These are phyloP conservation scores for Kalmusia sp. DNA, from an alignment of 2,329 filamentous ascomycete species.

Conservation along the genomic window DNA sequence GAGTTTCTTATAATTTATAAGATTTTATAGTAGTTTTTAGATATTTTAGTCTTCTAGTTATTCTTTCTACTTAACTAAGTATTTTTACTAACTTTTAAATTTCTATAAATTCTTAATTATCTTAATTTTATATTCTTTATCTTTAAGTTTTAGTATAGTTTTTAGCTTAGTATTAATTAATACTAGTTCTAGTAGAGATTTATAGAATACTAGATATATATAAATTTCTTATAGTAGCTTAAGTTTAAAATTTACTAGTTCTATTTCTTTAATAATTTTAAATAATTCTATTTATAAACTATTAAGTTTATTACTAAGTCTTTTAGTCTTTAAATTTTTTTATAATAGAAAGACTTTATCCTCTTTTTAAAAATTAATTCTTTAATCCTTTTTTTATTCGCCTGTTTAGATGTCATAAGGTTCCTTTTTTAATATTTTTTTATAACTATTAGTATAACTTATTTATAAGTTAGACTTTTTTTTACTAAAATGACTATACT, in stretches of 20 bases:
- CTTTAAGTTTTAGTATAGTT: conserved; percentile 5
- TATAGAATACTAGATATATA: not conserved
- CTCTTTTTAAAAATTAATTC: conserved; percentile 7
- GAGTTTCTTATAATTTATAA: not conserved
- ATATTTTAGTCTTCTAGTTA: conserved; percentile 3
- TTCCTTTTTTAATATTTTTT: not conserved
- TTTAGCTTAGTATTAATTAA: conserved; percentile 1
- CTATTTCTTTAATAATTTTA: conserved; percentile 1
- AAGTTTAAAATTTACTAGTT: not conserved
- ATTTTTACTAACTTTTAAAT: conserved; percentile 9
- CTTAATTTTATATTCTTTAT: conserved; percentile 9
- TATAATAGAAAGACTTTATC: conserved; percentile 8
- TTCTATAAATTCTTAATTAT: conserved; percentile 1
- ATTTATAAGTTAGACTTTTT: not conserved
- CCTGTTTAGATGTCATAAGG: conserved; percentile 1
- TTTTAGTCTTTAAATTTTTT: conserved; percentile 2
- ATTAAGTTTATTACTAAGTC: not conserved
- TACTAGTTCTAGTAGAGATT: conserved; percentile 1
- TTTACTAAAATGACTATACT: not conserved
- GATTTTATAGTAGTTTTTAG: conserved; percentile 1
- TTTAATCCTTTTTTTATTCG: conserved; percentile 6
- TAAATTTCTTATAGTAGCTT: not conserved
- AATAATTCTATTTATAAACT: not conserved
- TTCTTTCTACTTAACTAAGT: conserved; percentile 10
- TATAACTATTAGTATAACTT: not conserved